Conservation (phyloP, 2,329 filamentous ascomycete genomes). For the Aspergillus unguis region DNA sequence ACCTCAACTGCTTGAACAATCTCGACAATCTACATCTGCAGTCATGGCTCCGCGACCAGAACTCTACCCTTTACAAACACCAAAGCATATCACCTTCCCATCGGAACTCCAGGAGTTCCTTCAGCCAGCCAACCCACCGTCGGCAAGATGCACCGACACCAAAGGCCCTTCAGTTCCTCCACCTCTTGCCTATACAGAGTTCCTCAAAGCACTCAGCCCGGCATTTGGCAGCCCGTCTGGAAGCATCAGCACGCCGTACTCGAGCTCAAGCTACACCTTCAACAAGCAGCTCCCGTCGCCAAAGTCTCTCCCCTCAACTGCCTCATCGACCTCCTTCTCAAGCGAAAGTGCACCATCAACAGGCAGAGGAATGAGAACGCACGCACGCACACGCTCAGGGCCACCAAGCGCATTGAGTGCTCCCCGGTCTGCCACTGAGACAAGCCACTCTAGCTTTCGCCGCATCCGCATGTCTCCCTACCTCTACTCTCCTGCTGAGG, state of each 20-base stretch:
- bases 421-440: constrained; percentile 8
- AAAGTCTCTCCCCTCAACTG: constrained; percentile 13
- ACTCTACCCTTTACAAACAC: constrained; percentile 16
- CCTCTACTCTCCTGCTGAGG: constrained; percentile 8
- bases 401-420: constrained; percentile 7
- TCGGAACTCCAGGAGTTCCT: constrained; percentile 16
- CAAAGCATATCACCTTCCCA: constrained; percentile 15
- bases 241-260: not conserved
- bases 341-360: not conserved
- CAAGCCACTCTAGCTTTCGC: not conserved
- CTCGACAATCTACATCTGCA: too few species aligned
- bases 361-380: not conserved
- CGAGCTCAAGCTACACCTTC: constrained; percentile 6
- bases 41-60: constrained; percentile 17
- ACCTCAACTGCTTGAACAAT: too few species aligned
- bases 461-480: constrained; percentile 13
- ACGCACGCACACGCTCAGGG: constrained; percentile 6
- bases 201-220: constrained; percentile 18
- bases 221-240: constrained; percentile 9
- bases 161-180: constrained; percentile 18
- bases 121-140: not conserved
- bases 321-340: constrained; percentile 14
- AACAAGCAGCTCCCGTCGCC: constrained; percentile 15
- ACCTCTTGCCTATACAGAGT: constrained; percentile 19
- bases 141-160: constrained; percentile 5